These are phyloP conservation scores for Coniferiporia weirii DNA, from an alignment of 1,284 basidiomycete species.

Conservation along the genomic window DNA sequence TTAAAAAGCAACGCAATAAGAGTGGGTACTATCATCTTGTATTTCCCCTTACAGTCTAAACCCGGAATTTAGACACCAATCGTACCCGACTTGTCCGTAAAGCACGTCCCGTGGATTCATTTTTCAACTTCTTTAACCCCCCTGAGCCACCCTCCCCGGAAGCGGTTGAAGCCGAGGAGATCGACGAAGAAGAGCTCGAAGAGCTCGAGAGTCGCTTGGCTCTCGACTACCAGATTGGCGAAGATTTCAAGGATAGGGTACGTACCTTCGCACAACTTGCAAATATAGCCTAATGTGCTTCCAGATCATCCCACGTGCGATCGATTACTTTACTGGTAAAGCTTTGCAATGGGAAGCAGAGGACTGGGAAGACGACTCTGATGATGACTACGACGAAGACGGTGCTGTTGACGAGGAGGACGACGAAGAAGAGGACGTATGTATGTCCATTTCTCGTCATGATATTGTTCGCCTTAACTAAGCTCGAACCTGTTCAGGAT, in stretches of 20 bases:
- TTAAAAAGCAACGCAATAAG: conserved; percentile 99
- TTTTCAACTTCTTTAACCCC: no score
- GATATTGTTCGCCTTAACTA: conserved; percentile 10
- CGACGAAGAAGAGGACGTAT: conserved; percentile 47
- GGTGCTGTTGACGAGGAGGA: conserved; percentile 37
- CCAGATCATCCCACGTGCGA: conserved; percentile 47
- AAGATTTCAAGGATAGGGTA: no score
- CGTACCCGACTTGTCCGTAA: conserved; percentile 90
- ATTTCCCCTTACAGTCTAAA: conserved; percentile 3
- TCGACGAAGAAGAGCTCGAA: no score
- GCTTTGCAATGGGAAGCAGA: conserved; percentile 87
- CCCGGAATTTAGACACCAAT: conserved; percentile 67
- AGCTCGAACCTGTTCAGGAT: conserved; percentile 36
- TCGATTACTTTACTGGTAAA: conserved; percentile 97
- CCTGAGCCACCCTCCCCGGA: no score
- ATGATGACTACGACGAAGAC: conserved; percentile 57
- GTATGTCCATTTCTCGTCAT: conserved; percentile 27
- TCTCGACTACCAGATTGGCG: no score
- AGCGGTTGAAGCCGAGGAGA: no score
- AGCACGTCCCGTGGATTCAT: conserved; percentile 56
- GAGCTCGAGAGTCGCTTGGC: no score
- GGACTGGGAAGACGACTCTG: conserved; percentile 67
- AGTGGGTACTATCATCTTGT: conserved; percentile 46
- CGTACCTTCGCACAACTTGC: no score
- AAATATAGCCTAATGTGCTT: no score